Base-by-base conservation (phyloP, 1,284 basidiomycete species). In the Fomitiporia mediterranea region DNA sequence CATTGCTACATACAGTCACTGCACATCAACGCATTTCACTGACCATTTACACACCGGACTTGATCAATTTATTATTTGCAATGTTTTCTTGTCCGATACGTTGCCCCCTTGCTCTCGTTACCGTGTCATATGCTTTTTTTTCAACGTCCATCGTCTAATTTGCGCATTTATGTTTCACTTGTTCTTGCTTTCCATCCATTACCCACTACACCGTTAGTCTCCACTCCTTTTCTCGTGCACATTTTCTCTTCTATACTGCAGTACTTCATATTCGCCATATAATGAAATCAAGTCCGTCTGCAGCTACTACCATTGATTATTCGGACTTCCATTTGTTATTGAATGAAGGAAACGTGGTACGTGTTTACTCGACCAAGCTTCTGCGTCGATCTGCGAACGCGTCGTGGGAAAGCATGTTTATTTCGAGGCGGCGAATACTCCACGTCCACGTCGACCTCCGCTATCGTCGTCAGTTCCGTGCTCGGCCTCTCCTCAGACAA, bases 191-290 rank as follows among this genome's bases (percentile, higher is more conserved):
- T 52, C 37, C 17, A 21, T 57, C 19, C n/a, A 17, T 52, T 21
- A 25, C 40, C 19, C 28, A 51, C 50, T 47, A 47, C 54, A 63
- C 34, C 34, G 35, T 60, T 51, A 56, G 53, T 54, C 55, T 57
- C 56, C 48, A 11, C 53, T 42, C 50, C 17, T 40, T 49, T 59
- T 57, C 13, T 56, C 53, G 28, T 56, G 51, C 37, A 49, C 23
- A 53, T 61, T 60, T 47, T 56, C 59, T 34, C 37, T 39, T 53
- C 61, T 64, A 59, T 61, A 63, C 70, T 66, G 66, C 70, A 72
- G 65, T 72, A 72, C 70, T 71, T 69, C 73, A 69, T 55, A 71
- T 56, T 64, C 58, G 63, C 60, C 56, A 30, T 58, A 58, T 58
- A 58, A 58, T 58, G 40, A 46, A 51, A 55, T 49, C 50, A 49